Percentiles rank a stretch among this genome's conserved stretches.
Evolutionary conservation across 257 asterid genomes (phyloP).

Genomic region (Solanum raphanifolium): DNA sequence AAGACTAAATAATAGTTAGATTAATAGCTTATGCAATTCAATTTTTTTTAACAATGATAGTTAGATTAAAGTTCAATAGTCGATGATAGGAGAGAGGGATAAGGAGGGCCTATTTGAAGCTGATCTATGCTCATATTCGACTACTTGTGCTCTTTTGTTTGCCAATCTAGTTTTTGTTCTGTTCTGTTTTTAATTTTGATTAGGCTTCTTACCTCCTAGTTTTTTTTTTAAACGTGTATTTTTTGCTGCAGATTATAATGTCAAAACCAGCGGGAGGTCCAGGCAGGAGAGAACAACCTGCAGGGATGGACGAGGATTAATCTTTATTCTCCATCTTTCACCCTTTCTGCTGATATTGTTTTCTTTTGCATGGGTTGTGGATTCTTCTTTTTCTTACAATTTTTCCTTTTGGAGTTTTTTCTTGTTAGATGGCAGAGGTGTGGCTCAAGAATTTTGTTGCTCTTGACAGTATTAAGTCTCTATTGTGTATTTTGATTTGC

Average conservation of each 20-base stretch:
- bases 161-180: background rate
- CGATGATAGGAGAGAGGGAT: background rate
- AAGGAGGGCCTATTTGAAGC: background rate
- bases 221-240: background rate
- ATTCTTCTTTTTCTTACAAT: background rate
- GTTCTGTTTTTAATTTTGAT: background rate
- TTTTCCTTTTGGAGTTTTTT: background rate
- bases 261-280: slow-evolving; percentile 59
- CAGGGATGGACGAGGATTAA: slow-evolving; percentile 33
- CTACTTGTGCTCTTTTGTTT: background rate
- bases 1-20: background rate
- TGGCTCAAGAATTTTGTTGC: background rate
- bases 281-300: slow-evolving; percentile 17
- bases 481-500: background rate
- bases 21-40: background rate
- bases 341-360: background rate
- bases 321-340: background rate
- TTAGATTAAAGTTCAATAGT: background rate
- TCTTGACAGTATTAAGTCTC: background rate
- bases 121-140: background rate
- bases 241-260: slow-evolving; percentile 38
- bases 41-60: background rate
- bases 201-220: background rate
- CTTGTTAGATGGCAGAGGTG: background rate
- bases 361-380: background rate